Base-by-base conservation (phyloP, 1,139 yeast species). In the Taphrina wiesneri region DNA sequence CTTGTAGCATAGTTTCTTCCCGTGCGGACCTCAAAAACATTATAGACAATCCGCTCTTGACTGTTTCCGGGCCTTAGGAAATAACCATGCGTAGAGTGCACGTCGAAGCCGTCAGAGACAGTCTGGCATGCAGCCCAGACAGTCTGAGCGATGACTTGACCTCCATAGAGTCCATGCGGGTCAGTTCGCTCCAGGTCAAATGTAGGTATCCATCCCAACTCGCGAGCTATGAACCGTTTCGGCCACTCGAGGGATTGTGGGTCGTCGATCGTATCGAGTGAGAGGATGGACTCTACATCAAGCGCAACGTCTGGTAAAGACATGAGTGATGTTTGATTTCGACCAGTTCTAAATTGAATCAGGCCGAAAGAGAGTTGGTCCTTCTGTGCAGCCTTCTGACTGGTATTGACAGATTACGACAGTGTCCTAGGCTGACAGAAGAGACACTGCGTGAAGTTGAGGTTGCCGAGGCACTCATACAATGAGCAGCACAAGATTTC, bases 71-170 rank as follows among this genome's bases (percentile, higher is more conserved):
- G 64, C 9, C 64, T 36, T 13, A 60, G 47, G 21, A 60, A 60
- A 57, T 60, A 53, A 28, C 64, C 64, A 19, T 60, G 64, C 5
- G 64, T 60, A n/a, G 64, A 60, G 34, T 60, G 64, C 21, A 60
- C 43, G 34, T 60, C 64, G 21, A 60, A 60, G 17, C 64, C 64
- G 21, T 49, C 49, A 9, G 56, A 36, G n/a, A 60, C 64, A 5
- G 64, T 60, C 49, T 60, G 64, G 21, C 64, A 60, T 3, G 64
- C 64, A 2, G 64, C 56, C 64, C 64, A 60, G 39, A 52, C 56
- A 9, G 64, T 49, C 43, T 60, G 64, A 21, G 64, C 64, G 21
- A 60, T 60, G 32, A 53, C 64, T 17, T 60, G 64, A 19, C 64
- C 64, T 21, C 64, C 64, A 25, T 60, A 60, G 21, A 60, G 51